Evolutionary conservation across 495 filamentous ascomycete genomes (phyloP).

Genomic region (Poronia punctata): DNA sequence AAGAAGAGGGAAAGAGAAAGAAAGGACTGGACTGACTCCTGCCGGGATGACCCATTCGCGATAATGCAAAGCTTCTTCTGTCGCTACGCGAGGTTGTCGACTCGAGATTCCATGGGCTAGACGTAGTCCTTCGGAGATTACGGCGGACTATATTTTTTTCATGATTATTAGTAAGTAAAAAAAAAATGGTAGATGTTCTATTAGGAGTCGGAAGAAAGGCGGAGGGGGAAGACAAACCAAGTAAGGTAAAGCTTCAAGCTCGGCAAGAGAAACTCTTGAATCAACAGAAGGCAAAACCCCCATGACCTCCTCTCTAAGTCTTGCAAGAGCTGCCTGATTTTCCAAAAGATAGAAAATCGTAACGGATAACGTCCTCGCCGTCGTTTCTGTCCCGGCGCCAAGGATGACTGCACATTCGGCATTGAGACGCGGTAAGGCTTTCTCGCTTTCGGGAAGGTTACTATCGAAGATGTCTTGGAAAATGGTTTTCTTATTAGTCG

Average conservation of each 20-base stretch:
- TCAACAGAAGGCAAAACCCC: too few species aligned
- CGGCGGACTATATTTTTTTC: too few species aligned
- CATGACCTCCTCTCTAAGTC: not conserved
- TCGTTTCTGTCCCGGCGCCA: conserved; percentile 24
- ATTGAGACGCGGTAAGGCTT: conserved; percentile 5
- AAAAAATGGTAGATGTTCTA: too few species aligned
- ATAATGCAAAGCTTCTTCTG: not conserved
- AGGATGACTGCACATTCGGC: conserved; percentile 20
- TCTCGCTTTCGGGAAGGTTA: not conserved
- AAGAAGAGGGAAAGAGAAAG: too few species aligned
- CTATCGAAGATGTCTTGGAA: conserved; percentile 1
- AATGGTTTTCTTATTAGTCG: not conserved
- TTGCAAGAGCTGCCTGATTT: conserved; percentile 11
- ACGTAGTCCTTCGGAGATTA: not conserved
- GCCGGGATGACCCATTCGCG: not conserved
- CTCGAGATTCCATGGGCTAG: not conserved
- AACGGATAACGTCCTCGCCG: conserved; percentile 13
- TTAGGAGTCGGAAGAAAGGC: too few species aligned
- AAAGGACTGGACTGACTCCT: not conserved
- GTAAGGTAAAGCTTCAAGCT: too few species aligned
- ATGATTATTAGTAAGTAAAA: too few species aligned
- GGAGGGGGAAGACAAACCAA: too few species aligned
- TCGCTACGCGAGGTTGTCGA: not conserved
- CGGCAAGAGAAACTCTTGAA: too few species aligned
- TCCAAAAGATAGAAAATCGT: conserved; percentile 20